These are phyloP conservation scores for Polygonum aviculare DNA, from an alignment of 148 eudicot genomes.

Conservation along the genomic window DNA sequence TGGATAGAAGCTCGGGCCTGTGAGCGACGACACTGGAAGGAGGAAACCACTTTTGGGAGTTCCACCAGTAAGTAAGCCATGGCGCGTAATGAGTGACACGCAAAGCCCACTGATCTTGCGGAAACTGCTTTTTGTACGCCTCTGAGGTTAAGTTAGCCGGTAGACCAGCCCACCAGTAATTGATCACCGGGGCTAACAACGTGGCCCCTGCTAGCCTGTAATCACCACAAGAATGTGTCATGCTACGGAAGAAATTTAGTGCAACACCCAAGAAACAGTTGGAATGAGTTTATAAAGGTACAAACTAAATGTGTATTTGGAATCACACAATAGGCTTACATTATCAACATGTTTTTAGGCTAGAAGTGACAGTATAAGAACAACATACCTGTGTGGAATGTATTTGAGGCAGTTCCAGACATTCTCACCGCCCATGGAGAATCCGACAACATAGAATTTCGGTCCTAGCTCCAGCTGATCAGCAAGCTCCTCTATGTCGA, in stretches of 20 bases:
- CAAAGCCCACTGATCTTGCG: conserved; percentile 53
- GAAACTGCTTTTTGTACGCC: conserved; percentile 36
- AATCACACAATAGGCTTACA: too few relatives aligned
- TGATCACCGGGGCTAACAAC: conserved; percentile 47
- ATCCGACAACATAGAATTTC: conserved; percentile 57
- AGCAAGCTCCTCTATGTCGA: conserved; percentile 66
- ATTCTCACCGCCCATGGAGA: conserved; percentile 54
- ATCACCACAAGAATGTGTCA: neutral
- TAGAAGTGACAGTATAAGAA: neutral
- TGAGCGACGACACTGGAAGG: conserved; percentile 25
- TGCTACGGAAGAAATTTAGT: neutral
- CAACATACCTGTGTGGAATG: conserved; percentile 57
- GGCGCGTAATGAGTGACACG: conserved; percentile 56
- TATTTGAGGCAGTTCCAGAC: conserved; percentile 56
- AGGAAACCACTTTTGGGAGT: conserved; percentile 65
- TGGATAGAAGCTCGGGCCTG: conserved; percentile 21
- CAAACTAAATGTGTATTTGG: too few relatives aligned
- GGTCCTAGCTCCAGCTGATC: conserved; percentile 57
- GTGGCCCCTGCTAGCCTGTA: conserved; percentile 54
- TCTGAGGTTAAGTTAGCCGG: conserved; percentile 43
- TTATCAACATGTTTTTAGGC: too few relatives aligned
- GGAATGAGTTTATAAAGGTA: too few relatives aligned
- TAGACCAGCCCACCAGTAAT: conserved; percentile 67
- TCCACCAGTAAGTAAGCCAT: conserved; percentile 71
- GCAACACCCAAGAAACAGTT: neutral